phyloP scores from a whole-genome alignment of 768 basidiomycete genomes.

The Suillus placidus region DNA sequence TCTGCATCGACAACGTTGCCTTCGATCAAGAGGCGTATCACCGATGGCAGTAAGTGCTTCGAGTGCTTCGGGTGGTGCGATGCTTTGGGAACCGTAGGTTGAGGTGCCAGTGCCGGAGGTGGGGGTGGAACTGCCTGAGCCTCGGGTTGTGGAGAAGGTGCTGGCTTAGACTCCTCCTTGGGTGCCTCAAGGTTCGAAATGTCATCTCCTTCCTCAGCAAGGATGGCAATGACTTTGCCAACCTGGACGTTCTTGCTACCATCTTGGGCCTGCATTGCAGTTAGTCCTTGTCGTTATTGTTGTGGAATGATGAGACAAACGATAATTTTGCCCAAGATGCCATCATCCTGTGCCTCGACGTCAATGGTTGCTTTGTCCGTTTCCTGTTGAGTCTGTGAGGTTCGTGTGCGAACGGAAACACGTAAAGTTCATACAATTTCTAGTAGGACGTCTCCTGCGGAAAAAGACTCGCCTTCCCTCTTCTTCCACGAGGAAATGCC shows the following conservation, averaged over 20 bases:
- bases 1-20: conserved; percentile 55
- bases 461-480: conserved; percentile 78
- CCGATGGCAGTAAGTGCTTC: conserved; percentile 87
- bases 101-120: conserved; percentile 23
- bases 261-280: conserved; percentile 55
- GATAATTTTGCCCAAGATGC: conserved; percentile 90
- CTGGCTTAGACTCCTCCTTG: conserved; percentile 35
- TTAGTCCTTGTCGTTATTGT: background rate
- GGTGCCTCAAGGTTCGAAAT: conserved; percentile 80
- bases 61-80: conserved; percentile 48
- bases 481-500: conserved; percentile 92
- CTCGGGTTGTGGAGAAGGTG: conserved; percentile 27
- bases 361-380: conserved; percentile 97
- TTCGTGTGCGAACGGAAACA: conserved; percentile 8
- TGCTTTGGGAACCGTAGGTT: conserved; percentile 37
- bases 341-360: conserved; percentile 98
- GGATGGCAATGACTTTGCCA: conserved; percentile 86
- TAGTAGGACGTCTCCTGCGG: conserved; percentile 81
- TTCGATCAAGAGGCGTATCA: conserved; percentile 74
- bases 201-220: conserved; percentile 96
- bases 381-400: conserved; percentile 54
- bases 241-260: conserved; percentile 86
- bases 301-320: conserved; percentile 46
- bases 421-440: conserved; percentile 69
- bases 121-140: conserved; percentile 22